A percentile compares a stretch with the other conserved stretches of the same genome.
phyloP scores from a whole-genome alignment of 108 stramenopile species.

The Fragilariopsis cylindrus region DNA sequence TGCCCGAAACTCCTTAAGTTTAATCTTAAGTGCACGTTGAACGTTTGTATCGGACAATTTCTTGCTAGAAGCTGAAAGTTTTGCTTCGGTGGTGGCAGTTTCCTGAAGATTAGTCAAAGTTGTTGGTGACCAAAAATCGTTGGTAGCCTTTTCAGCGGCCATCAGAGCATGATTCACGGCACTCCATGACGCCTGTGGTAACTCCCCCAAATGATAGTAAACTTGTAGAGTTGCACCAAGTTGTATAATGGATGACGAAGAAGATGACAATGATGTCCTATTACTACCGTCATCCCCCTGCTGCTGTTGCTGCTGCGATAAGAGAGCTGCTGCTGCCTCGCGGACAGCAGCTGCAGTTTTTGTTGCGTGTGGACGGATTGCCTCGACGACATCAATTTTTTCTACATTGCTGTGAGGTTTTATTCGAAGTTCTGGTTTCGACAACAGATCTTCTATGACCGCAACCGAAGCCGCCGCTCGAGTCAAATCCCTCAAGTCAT shows the following conservation, averaged over 20 bases:
- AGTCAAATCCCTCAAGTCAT: slow-evolving; percentile 81
- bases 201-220: slow-evolving; percentile 81
- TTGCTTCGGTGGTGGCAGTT: slow-evolving; percentile 45
- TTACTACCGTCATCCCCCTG: slow-evolving; percentile 1
- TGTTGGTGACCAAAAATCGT: slow-evolving; percentile 45
- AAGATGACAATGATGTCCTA: not conserved
- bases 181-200: slow-evolving; percentile 79
- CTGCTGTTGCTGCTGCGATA: slow-evolving; percentile 53
- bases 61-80: slow-evolving; percentile 44
- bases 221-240: slow-evolving; percentile 85
- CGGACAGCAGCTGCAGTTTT: slow-evolving; percentile 50
- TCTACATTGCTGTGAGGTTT: slow-evolving; percentile 10
- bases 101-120: slow-evolving; percentile 44
- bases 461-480: slow-evolving; percentile 80
- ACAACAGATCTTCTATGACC: slow-evolving; percentile 73
- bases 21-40: slow-evolving; percentile 52
- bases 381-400: slow-evolving; percentile 65
- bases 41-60: slow-evolving; percentile 56
- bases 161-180: slow-evolving; percentile 61
- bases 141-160: slow-evolving; percentile 54
- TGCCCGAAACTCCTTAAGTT: slow-evolving; percentile 64
- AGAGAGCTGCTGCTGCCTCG: slow-evolving; percentile 56
- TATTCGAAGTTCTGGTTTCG: slow-evolving; percentile 45
- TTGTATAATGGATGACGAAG: slow-evolving; percentile 36
- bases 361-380: slow-evolving; percentile 45